phyloP scores from a whole-genome alignment of 768 basidiomycete species.

The Leucosporidium creatinivorum region DNA sequence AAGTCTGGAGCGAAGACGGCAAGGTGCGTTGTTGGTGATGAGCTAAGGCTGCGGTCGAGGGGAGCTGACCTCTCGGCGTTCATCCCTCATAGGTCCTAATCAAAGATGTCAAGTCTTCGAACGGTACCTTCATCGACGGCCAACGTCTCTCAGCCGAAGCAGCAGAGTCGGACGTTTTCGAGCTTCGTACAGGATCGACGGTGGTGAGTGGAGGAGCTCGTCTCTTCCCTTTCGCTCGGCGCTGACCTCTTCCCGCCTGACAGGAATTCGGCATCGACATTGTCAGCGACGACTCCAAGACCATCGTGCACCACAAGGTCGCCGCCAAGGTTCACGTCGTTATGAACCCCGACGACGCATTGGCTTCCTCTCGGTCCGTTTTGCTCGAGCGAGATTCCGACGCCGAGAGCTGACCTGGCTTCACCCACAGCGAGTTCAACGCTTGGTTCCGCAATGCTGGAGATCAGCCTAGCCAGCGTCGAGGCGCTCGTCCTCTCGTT shows the following conservation, averaged over 20 bases:
- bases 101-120: slow-evolving; percentile 95
- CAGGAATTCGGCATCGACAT: slow-evolving; percentile 99
- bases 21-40: slow-evolving; percentile 63
- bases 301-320: slow-evolving; percentile 96
- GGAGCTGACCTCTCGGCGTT: background rate
- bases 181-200: slow-evolving; percentile 89
- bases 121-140: slow-evolving; percentile 96
- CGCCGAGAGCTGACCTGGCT: slow-evolving; percentile 27
- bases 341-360: slow-evolving; percentile 72
- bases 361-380: slow-evolving; percentile 30
- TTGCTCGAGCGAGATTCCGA: slow-evolving; percentile 6
- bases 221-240: background rate
- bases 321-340: slow-evolving; percentile 88
- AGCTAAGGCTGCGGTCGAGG: background rate
- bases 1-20: slow-evolving; percentile 86
- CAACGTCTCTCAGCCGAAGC: slow-evolving; percentile 84
- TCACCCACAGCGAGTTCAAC: slow-evolving; percentile 26
- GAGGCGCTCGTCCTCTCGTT: slow-evolving; percentile 57
- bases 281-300: slow-evolving; percentile 95
- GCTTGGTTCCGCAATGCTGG: slow-evolving; percentile 33
- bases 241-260: background rate
- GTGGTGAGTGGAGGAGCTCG: slow-evolving; percentile 57
- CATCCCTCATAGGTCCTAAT: slow-evolving; percentile 67
- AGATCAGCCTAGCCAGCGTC: slow-evolving; percentile 58
- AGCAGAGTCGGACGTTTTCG: slow-evolving; percentile 81